Evolutionary conservation across 2,329 filamentous ascomycete species (phyloP).

Genomic region (Hysterium pulicare): DNA sequence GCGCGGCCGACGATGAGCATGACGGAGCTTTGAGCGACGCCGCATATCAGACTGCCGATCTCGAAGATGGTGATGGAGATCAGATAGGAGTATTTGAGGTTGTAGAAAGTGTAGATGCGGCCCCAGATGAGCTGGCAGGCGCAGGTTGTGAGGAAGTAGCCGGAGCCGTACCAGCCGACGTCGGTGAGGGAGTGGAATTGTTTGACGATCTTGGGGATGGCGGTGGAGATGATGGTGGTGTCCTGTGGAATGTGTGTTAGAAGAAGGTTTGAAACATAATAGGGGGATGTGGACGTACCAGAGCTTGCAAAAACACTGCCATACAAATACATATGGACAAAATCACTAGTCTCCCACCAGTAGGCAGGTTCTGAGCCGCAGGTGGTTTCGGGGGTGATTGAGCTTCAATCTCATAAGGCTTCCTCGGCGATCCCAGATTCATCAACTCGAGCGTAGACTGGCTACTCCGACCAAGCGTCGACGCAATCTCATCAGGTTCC

Average conservation of each 20-base stretch:
- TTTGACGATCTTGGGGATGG: constrained; percentile 11
- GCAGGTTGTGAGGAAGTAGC: constrained; percentile 41
- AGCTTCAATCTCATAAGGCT: constrained; percentile 3
- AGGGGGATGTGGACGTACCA: constrained; percentile 1
- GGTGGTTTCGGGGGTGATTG: constrained; percentile 5
- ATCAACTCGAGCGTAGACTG: constrained; percentile 10
- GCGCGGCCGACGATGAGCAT: constrained; percentile 37
- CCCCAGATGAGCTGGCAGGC: constrained; percentile 46
- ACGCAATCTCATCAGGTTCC: constrained; percentile 4
- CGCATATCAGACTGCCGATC: constrained; percentile 52
- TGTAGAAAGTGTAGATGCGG: constrained; percentile 44
- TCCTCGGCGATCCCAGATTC: constrained; percentile 1
- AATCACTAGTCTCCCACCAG: constrained; percentile 2
- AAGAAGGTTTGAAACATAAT: background rate
- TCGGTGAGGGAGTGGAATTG: constrained; percentile 12
- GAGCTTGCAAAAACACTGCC: constrained; percentile 9
- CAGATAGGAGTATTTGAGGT: constrained; percentile 34
- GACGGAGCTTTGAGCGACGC: constrained; percentile 27
- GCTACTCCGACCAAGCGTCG: constrained; percentile 3
- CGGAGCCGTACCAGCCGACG: constrained; percentile 13
- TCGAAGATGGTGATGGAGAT: constrained; percentile 45
- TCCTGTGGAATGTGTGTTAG: background rate
- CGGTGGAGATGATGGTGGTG: constrained; percentile 6
- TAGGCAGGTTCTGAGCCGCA: constrained; percentile 8
- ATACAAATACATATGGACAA: constrained; percentile 7